Evolutionary conservation across 371 early-diverging fungal genomes (phyloP), one percentile per base, ranked within the genome.

Genomic region (Coemansia sp.): DNA sequence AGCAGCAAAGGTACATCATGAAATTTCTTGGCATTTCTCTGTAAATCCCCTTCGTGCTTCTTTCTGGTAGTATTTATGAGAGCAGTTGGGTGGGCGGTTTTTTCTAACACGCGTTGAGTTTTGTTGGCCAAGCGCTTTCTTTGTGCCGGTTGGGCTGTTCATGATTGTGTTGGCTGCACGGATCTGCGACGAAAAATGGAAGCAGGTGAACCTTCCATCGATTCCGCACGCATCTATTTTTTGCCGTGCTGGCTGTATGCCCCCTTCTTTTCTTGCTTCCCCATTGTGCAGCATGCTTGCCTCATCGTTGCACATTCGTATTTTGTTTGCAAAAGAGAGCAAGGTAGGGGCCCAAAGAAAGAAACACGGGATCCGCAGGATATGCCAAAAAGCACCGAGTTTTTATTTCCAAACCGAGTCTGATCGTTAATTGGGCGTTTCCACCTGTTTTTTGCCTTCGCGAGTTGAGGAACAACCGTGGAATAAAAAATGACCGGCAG

Each of bases 11-110:
- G 14, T 30, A 33, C 45, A 20, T 38, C 58, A 36, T 43, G 41
- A 42, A 41, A 57, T 47, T 58, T 58, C 36, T 58, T 58, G 45
- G 47, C 47, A 35, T 58, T 43, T 36, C 45, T 45, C 47, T 57
- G 47, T 30, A 33, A 57, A 30, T 57, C 53, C 34, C 7, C 20
- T 51, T 14, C 20, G 8, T n/a, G 16, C 20, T 45, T 45, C 47
- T 45, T 45, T 45, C n/a, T 45, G 47, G n/a, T 45, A 20, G 20
- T 16, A 20, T 45, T 45, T 45, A 43, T 16, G 16, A 16, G 47
- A 20, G 16, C 20, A 45, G n/a, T 45, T 45, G 20, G 20, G 20
- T 45, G 47, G 47, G 47, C 20, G 20, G 9, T 45, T 14, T 20
- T 16, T 16, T 43, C 16, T 43, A 16, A 6, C 42, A 11, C 14